Percentiles rank a stretch among this genome's conserved stretches.
Conservation (phyloP, 1,284 basidiomycete species). For the Pseudozyma pruni region DNA sequence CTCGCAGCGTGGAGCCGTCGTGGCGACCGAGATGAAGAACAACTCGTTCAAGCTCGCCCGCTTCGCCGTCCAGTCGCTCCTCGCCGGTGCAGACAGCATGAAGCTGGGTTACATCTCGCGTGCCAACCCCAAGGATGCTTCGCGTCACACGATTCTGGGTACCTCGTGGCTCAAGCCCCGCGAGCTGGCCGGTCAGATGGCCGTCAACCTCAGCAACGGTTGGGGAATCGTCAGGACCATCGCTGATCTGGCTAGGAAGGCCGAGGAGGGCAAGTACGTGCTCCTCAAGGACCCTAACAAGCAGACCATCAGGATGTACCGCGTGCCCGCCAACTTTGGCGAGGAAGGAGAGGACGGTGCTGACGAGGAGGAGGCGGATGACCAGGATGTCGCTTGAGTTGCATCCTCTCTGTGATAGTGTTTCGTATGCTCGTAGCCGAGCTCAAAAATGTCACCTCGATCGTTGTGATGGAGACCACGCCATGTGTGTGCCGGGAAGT, state of each 20-base stretch:
- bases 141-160: constrained; percentile 93
- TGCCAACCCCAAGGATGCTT: constrained; percentile 90
- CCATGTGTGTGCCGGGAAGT: too few relatives aligned
- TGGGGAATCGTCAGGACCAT: constrained; percentile 87
- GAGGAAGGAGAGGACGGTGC: constrained; percentile 69
- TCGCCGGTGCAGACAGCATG: constrained; percentile 95
- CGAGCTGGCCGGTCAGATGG: constrained; percentile 94
- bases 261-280: constrained; percentile 62
- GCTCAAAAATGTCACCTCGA: constrained; percentile 13
- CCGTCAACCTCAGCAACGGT: constrained; percentile 92
- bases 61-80: constrained; percentile 94
- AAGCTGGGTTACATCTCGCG: constrained; percentile 98
- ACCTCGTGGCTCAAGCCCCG: constrained; percentile 93
- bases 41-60: constrained; percentile 98
- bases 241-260: constrained; percentile 61
- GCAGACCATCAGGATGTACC: constrained; percentile 90
- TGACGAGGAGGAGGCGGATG: constrained; percentile 71
- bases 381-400: constrained; percentile 25
- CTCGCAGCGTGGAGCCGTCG: constrained; percentile 94
- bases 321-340: constrained; percentile 88
- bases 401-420: neutral
- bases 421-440: too few relatives aligned
- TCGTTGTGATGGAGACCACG: neutral
- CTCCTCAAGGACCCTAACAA: constrained; percentile 67
- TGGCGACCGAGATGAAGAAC: constrained; percentile 99